These are phyloP conservation scores for Monilinia fructicola DNA, from an alignment of 2,329 filamentous ascomycete species.

Conservation along the genomic window DNA sequence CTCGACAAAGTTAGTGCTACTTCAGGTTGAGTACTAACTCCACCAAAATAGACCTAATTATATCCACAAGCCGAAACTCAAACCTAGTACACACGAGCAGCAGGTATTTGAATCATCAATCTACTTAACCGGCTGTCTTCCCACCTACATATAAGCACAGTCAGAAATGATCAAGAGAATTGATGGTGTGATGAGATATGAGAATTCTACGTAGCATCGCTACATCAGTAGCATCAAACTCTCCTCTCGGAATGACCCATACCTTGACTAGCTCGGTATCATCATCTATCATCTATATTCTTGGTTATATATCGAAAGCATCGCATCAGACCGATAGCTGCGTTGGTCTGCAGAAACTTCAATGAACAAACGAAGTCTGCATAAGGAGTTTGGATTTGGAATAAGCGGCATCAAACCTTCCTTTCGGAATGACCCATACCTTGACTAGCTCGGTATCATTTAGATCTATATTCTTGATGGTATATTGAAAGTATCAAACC, in stretches of 20 bases:
- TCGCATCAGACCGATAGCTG: too few species aligned
- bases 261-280: not conserved
- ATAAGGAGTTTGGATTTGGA: too few species aligned
- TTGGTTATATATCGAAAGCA: not conserved
- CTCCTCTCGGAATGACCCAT: not conserved
- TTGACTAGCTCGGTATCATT: not conserved
- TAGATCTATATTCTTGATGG: not conserved
- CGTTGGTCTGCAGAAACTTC: not conserved
- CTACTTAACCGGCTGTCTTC: not conserved
- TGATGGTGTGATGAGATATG: not conserved
- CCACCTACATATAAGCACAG: slow-evolving; percentile 6
- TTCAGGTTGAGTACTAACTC: not conserved
- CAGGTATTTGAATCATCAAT: not conserved
- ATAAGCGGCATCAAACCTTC: not conserved
- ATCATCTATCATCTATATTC: not conserved
- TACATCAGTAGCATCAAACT: not conserved
- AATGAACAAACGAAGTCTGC: not conserved
- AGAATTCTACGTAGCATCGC: not conserved
- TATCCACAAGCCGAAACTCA: too few species aligned
- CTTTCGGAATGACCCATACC: not conserved
- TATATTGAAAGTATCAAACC: not conserved
- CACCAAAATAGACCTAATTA: not conserved
- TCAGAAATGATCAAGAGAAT: not conserved
- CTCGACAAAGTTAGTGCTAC: not conserved
- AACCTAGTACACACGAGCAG: not conserved